Evolutionary conservation across 179 eudicot genomes (phyloP).

Genomic region (Camellia oleifera): DNA sequence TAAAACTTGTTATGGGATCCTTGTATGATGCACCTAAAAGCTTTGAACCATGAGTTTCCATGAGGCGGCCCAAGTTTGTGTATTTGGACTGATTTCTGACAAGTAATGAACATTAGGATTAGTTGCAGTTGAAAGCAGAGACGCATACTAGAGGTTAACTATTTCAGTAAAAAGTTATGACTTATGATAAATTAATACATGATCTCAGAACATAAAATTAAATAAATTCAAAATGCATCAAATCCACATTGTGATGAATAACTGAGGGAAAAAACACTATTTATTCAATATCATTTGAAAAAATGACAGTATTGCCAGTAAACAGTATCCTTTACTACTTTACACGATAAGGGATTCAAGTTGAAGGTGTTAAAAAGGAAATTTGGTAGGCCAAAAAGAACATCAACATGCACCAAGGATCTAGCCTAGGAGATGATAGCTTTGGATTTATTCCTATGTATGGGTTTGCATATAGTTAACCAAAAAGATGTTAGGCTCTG

Average conservation of each 20-base stretch:
- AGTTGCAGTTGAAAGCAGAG: conserved; percentile 8
- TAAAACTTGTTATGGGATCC: conserved; percentile 80
- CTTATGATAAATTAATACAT: not conserved
- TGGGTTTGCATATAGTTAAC: not conserved
- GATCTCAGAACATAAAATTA: not conserved
- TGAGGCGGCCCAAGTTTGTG: conserved; percentile 76
- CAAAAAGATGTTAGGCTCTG: not conserved
- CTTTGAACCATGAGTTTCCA: conserved; percentile 78
- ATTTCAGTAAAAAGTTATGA: not conserved
- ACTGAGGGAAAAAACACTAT: not conserved
- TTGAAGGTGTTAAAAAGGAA: not conserved
- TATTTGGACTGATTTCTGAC: conserved; percentile 28
- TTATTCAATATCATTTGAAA: not conserved
- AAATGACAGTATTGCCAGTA: not conserved
- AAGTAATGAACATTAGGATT: not conserved
- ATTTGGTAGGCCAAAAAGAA: not conserved
- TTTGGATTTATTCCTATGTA: not conserved
- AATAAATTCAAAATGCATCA: not conserved
- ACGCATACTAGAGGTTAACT: not conserved
- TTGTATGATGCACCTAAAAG: conserved; percentile 64
- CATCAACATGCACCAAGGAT: not conserved
- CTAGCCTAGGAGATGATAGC: not conserved
- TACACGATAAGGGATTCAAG: not conserved
- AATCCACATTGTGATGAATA: not conserved
- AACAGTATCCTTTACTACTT: not conserved